These are phyloP conservation scores for Saksenaea oblongispora DNA, from an alignment of 371 early-diverging fungal genomes.

Conservation along the genomic window DNA sequence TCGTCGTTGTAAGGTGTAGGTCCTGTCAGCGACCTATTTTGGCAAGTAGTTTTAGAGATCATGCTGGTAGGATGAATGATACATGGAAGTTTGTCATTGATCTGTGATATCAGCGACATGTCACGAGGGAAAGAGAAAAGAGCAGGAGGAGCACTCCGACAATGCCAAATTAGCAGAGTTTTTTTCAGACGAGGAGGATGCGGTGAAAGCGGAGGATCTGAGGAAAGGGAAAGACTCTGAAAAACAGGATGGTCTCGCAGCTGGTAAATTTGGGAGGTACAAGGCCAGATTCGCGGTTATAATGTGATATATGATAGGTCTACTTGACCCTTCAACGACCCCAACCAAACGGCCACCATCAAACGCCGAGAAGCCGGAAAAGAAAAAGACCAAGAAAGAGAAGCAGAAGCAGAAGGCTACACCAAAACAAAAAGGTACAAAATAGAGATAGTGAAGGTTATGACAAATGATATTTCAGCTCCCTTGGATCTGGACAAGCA, in stretches of 20 bases:
- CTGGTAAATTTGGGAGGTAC: conserved; percentile 3
- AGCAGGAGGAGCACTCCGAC: conserved; percentile 9
- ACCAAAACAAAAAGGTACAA: conserved; percentile 44
- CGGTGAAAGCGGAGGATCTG: conserved; percentile 12
- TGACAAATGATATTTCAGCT: conserved; percentile 22
- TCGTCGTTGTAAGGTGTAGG: conserved; percentile 41
- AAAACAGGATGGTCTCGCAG: conserved; percentile 4
- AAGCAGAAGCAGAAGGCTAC: conserved; percentile 33
- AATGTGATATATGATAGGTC: conserved; percentile 10
- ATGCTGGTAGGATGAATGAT: conserved; percentile 30
- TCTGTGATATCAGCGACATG: conserved; percentile 4
- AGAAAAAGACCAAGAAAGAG: conserved; percentile 40
- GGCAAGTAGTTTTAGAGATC: conserved; percentile 39
- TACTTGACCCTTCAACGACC: conserved; percentile 6
- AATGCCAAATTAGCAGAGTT: conserved; percentile 13
- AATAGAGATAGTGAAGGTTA: background rate
- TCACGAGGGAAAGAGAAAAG: conserved; percentile 13
- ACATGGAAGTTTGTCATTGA: background rate
- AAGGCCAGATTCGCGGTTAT: too few species aligned
- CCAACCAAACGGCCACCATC: conserved; percentile 23
- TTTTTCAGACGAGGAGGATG: conserved; percentile 31
- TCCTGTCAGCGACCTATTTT: conserved; percentile 39
- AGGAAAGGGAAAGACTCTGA: conserved; percentile 12
- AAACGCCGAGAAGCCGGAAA: conserved; percentile 29
- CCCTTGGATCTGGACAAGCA: conserved; percentile 82